A percentile compares a stretch with the other conserved stretches of the same genome.
Evolutionary conservation across 345 rosid genomes (phyloP).

Genomic region (Aegle marmelos): DNA sequence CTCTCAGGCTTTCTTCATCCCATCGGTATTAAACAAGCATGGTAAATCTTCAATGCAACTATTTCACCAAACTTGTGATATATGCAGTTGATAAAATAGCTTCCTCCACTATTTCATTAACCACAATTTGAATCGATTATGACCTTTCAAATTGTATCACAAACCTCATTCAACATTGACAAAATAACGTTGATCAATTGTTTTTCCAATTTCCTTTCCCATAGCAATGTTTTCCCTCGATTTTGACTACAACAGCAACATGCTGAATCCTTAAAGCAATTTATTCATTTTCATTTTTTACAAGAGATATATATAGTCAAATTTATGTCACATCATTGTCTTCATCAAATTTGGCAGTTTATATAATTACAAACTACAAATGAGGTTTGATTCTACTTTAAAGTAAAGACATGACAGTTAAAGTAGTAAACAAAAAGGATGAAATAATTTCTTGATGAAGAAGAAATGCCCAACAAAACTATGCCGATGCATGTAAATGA

Average conservation of each 20-base stretch:
- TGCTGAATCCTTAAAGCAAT: neutral
- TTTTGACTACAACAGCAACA: neutral
- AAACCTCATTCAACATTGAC: neutral
- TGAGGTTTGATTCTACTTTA: neutral
- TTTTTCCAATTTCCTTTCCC: neutral
- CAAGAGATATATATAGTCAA: neutral
- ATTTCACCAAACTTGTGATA: neutral
- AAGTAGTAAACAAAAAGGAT: too few relatives aligned
- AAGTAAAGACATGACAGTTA: neutral
- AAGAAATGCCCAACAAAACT: too few relatives aligned
- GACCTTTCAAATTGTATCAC: neutral
- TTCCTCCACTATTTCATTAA: neutral
- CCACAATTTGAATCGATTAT: neutral
- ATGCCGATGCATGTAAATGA: neutral
- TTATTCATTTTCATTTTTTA: too few relatives aligned
- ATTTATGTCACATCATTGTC: neutral
- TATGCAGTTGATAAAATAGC: neutral
- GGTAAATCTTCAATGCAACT: neutral
- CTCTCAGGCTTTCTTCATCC: neutral
- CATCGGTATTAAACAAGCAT: neutral
- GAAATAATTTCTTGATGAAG: too few relatives aligned
- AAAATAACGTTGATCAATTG: neutral
- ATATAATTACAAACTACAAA: neutral
- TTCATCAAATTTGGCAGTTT: neutral
- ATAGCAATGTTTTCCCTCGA: neutral